Conservation (phyloP, 2,329 filamentous ascomycete genomes). For the Tolypocladium endophyticum region DNA sequence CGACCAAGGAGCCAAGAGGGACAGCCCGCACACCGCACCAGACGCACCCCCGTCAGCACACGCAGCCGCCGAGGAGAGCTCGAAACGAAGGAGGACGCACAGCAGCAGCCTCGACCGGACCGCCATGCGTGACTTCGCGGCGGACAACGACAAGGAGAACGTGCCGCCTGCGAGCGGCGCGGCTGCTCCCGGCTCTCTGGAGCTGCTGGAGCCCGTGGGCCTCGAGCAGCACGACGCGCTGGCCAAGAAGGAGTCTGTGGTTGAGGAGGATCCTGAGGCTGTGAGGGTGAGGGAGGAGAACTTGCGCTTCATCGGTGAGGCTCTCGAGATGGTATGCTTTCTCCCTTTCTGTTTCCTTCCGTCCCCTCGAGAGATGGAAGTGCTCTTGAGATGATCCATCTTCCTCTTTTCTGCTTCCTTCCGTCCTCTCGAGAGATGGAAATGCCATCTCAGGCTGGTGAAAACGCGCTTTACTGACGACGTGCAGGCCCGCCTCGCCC, state of each 20-base stretch:
- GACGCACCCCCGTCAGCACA: not conserved
- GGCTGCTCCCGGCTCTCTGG: not conserved
- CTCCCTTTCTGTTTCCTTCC: not conserved
- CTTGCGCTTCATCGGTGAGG: slow-evolving; percentile 66
- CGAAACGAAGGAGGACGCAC: too few species aligned
- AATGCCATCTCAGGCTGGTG: too few species aligned
- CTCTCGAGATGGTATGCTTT: slow-evolving; percentile 66
- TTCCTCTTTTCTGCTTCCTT: not conserved
- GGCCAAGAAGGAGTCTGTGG: not conserved
- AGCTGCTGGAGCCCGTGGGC: not conserved
- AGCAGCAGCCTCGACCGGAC: not conserved
- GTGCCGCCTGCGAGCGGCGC: not conserved
- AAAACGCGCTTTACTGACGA: not conserved
- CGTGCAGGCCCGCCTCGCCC: slow-evolving; percentile 68
- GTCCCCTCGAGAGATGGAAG: too few species aligned
- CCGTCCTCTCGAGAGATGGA: too few species aligned
- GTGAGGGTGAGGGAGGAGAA: slow-evolving; percentile 22
- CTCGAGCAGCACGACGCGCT: not conserved
- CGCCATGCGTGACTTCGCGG: not conserved
- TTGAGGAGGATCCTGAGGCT: slow-evolving; percentile 15
- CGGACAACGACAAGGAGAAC: not conserved
- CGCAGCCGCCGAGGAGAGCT: not conserved
- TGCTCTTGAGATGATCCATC: slow-evolving; percentile 73
- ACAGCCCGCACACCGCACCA: not conserved
- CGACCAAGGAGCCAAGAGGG: not conserved